Evolutionary conservation across 176 grass and related monocot genomes (phyloP).

Genomic region (Ananas comosus): DNA sequence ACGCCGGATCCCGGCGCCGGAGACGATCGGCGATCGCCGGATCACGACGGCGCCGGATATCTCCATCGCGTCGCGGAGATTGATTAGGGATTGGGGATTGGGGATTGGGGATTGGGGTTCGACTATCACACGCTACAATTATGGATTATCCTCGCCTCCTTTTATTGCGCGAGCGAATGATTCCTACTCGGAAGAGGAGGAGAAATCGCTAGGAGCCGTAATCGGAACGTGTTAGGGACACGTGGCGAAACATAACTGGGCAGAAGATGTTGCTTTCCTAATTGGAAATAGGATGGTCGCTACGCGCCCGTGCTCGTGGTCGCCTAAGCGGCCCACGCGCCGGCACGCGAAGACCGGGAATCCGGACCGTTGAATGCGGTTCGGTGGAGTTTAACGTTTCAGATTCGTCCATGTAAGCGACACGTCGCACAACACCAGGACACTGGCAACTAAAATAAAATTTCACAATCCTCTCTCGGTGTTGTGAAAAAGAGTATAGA

Average conservation of each 20-base stretch:
- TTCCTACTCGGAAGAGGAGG: too few species aligned
- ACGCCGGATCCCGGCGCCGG: not conserved
- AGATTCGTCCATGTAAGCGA: not conserved
- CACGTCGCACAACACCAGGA: not conserved
- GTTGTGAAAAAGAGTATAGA: too few species aligned
- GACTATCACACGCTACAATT: not conserved
- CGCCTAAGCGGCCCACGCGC: not conserved
- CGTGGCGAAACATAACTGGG: not conserved
- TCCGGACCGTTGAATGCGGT: not conserved
- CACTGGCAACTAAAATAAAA: not conserved
- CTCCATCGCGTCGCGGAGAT: constrained; percentile 10
- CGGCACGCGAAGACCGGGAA: not conserved
- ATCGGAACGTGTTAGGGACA: not conserved
- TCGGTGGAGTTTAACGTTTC: not conserved
- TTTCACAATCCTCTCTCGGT: not conserved
- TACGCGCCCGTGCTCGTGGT: not conserved
- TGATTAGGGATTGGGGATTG: not conserved
- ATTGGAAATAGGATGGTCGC: not conserved
- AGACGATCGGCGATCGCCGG: constrained; percentile 3
- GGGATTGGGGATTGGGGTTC: not conserved
- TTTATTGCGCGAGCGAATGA: too few species aligned
- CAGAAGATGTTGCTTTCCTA: not conserved
- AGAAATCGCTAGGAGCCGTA: too few species aligned
- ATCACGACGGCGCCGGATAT: constrained; percentile 18
- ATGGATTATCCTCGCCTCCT: too few species aligned